phyloP scores from a whole-genome alignment of 805 yeast genomes.

The Myxozyma nipponensis region DNA sequence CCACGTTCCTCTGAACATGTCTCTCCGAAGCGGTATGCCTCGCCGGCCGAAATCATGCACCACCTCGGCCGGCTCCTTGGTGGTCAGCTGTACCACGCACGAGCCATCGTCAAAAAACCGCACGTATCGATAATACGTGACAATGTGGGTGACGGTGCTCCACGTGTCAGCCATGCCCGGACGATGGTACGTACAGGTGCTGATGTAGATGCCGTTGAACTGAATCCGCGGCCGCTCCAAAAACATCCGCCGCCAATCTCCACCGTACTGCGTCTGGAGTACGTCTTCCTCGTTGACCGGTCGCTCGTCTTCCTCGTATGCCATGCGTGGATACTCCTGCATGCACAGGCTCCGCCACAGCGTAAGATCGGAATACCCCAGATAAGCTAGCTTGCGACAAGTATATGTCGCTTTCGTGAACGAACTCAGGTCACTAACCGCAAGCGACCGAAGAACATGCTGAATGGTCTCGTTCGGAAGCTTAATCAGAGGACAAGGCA shows the following conservation, averaged over 20 bases:
- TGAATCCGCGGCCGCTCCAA: constrained; percentile 69
- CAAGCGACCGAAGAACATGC: constrained; percentile 31
- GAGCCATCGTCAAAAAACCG: constrained; percentile 78
- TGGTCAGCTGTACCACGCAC: constrained; percentile 64
- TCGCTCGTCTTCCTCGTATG: constrained; percentile 30
- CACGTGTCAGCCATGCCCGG: constrained; percentile 73
- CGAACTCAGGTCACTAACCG: constrained; percentile 30
- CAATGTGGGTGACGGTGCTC: constrained; percentile 72
- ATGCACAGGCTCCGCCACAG: constrained; percentile 33
- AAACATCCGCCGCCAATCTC: constrained; percentile 49
- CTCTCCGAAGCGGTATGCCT: constrained; percentile 22
- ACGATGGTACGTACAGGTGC: constrained; percentile 77
- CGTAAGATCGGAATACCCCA: constrained; percentile 28
- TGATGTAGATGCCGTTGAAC: constrained; percentile 78
- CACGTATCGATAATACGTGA: constrained; percentile 81
- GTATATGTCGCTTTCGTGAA: constrained; percentile 31
- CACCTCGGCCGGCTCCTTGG: constrained; percentile 65
- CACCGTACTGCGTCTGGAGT: constrained; percentile 11
- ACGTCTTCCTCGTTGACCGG: constrained; percentile 24
- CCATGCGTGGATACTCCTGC: constrained; percentile 29
- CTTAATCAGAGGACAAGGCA: constrained; percentile 20
- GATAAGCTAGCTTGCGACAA: constrained; percentile 30
- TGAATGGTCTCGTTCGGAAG: constrained; percentile 24
- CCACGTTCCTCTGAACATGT: constrained; percentile 25
- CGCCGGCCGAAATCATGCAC: constrained; percentile 52